Conservation (phyloP, 2,329 filamentous ascomycete genomes). For the Aspergillus ochraceus region DNA sequence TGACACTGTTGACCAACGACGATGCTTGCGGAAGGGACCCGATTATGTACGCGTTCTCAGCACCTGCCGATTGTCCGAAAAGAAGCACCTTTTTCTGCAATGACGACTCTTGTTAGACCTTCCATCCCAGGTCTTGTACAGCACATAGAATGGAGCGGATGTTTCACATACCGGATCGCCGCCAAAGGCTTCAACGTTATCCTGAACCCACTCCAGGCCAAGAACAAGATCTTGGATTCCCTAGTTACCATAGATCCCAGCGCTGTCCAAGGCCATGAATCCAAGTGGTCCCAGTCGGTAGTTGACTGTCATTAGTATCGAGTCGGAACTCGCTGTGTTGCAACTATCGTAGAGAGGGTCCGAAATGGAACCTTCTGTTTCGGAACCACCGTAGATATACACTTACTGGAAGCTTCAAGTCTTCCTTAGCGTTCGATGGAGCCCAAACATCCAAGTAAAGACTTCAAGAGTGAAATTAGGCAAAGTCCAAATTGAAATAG, state of each 20-base stretch:
- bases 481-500: neutral
- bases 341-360: conserved; percentile 19
- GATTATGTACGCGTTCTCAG: conserved; percentile 13
- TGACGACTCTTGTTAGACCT: neutral
- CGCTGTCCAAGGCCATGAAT: conserved; percentile 19
- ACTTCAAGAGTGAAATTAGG: neutral
- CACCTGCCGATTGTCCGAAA: conserved; percentile 31
- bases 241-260: conserved; percentile 22
- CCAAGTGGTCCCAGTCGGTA: conserved; percentile 30
- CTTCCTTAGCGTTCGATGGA: conserved; percentile 12
- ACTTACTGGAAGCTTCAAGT: conserved; percentile 28
- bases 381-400: conserved; percentile 25
- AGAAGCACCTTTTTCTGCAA: conserved; percentile 23
- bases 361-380: conserved; percentile 9
- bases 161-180: conserved; percentile 23
- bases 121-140: too few relatives aligned
- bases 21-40: conserved; percentile 17
- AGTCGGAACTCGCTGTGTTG: conserved; percentile 10
- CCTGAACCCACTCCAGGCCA: conserved; percentile 25
- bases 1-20: conserved; percentile 18
- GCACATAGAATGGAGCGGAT: neutral
- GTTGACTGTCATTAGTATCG: conserved; percentile 20
- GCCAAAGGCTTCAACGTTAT: conserved; percentile 30
- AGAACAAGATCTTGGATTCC: conserved; percentile 21
- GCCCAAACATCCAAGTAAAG: conserved; percentile 20